A percentile compares a stretch with the other conserved stretches of the same genome.
These are phyloP conservation scores for Spergularia bocconei DNA, from an alignment of 148 eudicot species.

Conservation along the genomic window DNA sequence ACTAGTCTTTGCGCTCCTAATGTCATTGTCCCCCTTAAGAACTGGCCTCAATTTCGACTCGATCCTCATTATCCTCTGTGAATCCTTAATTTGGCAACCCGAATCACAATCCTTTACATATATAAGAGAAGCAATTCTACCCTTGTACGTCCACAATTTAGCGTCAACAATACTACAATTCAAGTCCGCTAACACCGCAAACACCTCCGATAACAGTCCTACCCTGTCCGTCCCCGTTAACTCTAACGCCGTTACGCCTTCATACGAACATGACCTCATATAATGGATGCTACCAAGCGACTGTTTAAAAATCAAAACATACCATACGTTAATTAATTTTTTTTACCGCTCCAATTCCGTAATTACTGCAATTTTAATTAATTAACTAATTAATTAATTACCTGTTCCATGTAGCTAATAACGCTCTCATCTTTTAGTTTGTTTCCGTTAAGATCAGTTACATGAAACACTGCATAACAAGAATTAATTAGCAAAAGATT, in stretches of 20 bases:
- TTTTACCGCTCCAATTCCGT: neutral
- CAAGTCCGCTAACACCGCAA: constrained; percentile 71
- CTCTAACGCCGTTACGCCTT: constrained; percentile 78
- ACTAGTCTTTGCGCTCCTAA: constrained; percentile 61
- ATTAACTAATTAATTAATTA: constrained; percentile 23
- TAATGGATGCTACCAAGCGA: constrained; percentile 66
- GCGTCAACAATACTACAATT: constrained; percentile 74
- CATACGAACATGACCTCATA: constrained; percentile 34
- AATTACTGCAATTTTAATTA: neutral
- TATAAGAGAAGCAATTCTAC: constrained; percentile 81
- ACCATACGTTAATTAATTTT: neutral
- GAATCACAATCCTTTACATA: constrained; percentile 68
- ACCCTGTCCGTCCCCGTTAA: constrained; percentile 77
- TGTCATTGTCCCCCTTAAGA: constrained; percentile 82
- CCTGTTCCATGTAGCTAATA: constrained; percentile 82
- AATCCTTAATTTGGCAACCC: constrained; percentile 63
- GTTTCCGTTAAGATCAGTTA: constrained; percentile 76
- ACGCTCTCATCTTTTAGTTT: constrained; percentile 77
- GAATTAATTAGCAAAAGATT: constrained; percentile 14
- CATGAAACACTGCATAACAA: constrained; percentile 76
- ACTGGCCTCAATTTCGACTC: constrained; percentile 66
- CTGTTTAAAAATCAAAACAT: constrained; percentile 32
- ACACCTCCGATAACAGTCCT: constrained; percentile 80
- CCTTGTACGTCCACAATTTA: constrained; percentile 87
- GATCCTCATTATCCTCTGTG: constrained; percentile 46